Conservation (phyloP, 306 rosid species). For the Coriaria nepalensis region DNA sequence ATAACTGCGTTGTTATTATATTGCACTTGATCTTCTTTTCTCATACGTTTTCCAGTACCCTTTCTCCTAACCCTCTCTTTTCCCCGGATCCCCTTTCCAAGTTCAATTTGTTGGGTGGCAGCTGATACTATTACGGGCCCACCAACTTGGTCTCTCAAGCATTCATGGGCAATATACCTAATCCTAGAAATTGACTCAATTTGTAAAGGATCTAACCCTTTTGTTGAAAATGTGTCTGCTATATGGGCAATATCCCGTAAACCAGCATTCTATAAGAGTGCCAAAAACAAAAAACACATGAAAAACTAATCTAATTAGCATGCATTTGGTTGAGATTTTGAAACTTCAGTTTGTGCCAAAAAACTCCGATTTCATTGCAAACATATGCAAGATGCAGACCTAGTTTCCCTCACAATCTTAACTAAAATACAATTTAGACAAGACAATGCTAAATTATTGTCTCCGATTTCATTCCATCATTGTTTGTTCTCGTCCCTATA, state of each 20-base stretch:
- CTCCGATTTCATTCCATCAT: too few relatives aligned
- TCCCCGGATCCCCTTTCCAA: conserved; percentile 79
- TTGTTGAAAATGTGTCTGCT: conserved; percentile 78
- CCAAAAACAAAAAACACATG: neutral
- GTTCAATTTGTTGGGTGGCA: conserved; percentile 36
- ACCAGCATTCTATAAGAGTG: conserved; percentile 75
- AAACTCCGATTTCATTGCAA: too few relatives aligned
- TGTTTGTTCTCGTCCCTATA: too few relatives aligned
- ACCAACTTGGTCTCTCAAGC: conserved; percentile 88
- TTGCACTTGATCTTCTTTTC: conserved; percentile 59
- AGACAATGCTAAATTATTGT: too few relatives aligned
- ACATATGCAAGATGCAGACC: too few relatives aligned
- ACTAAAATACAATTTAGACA: too few relatives aligned
- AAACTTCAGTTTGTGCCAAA: too few relatives aligned
- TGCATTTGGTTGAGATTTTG: too few relatives aligned
- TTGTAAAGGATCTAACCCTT: conserved; percentile 79
- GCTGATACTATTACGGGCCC: conserved; percentile 49
- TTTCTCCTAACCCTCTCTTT: conserved; percentile 93
- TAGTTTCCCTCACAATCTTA: too few relatives aligned
- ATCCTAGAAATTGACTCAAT: conserved; percentile 69
- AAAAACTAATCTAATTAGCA: neutral
- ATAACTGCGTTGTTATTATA: conserved; percentile 26
- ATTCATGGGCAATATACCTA: conserved; percentile 73
- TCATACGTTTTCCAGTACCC: conserved; percentile 54
- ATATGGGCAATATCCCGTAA: conserved; percentile 86